Base-by-base conservation (phyloP, 345 rosid genomes). In the Barbarea vulgaris region DNA sequence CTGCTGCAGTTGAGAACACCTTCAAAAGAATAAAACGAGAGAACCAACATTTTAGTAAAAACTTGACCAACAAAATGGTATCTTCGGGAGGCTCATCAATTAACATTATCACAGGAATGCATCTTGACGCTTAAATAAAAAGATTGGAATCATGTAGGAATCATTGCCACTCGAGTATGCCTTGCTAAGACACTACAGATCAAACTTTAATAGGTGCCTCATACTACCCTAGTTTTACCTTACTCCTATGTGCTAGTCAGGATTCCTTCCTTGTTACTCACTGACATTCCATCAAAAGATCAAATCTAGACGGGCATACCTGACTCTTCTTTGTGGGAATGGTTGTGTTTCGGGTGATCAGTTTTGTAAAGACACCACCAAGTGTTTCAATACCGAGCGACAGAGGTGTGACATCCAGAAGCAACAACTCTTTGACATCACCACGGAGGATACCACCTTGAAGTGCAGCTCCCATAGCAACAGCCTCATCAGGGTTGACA, bases 381-480 rank as follows among this genome's bases (percentile, higher is more conserved):
- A 88, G 86, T n/a, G 97, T 92, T 76, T 92, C 96, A 54, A 92
- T 87, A 78, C 97, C 96, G 13, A 87, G 96, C 0, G 97, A 92
- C 2, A 92, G 74, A 62, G 98, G 98, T 15, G 98, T 93, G 11
- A 93, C 96, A 81, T 93, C 97, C 50, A 93, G 74, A 56, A 93
- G 90, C 51, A 93, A 85, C 82, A 91, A 66, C 54, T 93, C 98
- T 58, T 93, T 91, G 54, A 91, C 98, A 75, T 93, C 98, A 39
- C 98, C 98, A 1, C 93, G 91, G 31, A 93, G 93, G 57, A 93
- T 91, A 48, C 95, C 98, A 39, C 95, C 96, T 75, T 90, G 98
- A 60, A 92, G 79, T 21, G 97, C 97, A 63, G 97, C 97, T 72
- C 97, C 96, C 83, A 92, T 78, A 3, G 97, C 89, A 66, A 92